Conservation (phyloP, 176 grass and related monocot species). For the Paspalum notatum region DNA sequence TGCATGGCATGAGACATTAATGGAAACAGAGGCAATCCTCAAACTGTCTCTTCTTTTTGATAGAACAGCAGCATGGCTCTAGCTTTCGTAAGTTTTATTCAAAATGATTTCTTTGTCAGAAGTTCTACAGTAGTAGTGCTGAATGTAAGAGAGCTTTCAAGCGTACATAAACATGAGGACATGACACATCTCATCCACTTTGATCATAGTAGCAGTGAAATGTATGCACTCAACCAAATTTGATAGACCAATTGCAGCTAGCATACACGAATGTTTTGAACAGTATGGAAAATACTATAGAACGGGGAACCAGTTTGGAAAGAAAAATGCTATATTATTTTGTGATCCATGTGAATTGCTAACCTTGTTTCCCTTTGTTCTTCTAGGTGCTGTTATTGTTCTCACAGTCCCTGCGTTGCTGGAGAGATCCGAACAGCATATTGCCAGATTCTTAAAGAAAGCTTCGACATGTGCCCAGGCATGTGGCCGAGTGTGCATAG, state of each 20-base stretch:
- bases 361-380: not conserved
- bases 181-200: not conserved
- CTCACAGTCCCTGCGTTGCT: slow-evolving; percentile 50
- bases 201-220: not conserved
- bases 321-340: not conserved
- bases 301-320: not conserved
- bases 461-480: slow-evolving; percentile 37
- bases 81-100: not conserved
- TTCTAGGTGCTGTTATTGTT: slow-evolving; percentile 30
- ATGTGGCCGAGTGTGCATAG: slow-evolving; percentile 24
- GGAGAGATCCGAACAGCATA: slow-evolving; percentile 43
- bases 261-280: not conserved
- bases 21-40: not conserved
- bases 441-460: slow-evolving; percentile 32
- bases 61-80: not conserved
- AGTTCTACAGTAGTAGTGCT: not conserved
- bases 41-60: not conserved
- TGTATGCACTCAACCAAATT: not conserved
- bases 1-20: not conserved
- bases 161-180: not conserved
- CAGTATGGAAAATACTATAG: not conserved
- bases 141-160: not conserved
- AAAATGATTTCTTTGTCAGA: not conserved
- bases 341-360: not conserved
- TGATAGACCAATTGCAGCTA: not conserved